Evolutionary conservation across 306 rosid genomes (phyloP).

Genomic region (Adenanthera pavonina): DNA sequence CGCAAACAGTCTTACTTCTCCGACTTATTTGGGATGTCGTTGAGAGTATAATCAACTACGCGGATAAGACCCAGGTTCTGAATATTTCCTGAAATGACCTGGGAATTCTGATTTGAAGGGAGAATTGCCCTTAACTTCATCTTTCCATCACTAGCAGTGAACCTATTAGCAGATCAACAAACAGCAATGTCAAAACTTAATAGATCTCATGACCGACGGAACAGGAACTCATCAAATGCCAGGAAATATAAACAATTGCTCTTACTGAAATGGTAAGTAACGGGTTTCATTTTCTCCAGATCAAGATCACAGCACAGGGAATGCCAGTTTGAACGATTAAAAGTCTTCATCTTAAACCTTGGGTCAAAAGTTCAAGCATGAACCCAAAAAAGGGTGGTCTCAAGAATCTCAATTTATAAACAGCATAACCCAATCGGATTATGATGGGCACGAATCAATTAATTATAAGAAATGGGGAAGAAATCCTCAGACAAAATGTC

Average conservation of each 20-base stretch:
- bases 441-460: not conserved
- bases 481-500: not conserved
- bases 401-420: not conserved
- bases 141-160: conserved; percentile 79
- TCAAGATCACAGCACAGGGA: not conserved
- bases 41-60: conserved; percentile 69
- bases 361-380: not conserved
- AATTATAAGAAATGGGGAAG: not conserved
- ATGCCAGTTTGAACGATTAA: not conserved
- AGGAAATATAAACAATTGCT: too few species aligned
- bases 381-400: not conserved
- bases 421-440: not conserved
- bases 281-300: not conserved
- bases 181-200: not conserved
- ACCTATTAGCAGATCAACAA: conserved; percentile 50
- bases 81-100: conserved; percentile 69
- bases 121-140: conserved; percentile 70
- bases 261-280: not conserved
- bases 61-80: conserved; percentile 91
- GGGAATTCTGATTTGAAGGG: conserved; percentile 50
- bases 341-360: not conserved
- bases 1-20: conserved; percentile 66
- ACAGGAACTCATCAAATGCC: not conserved
- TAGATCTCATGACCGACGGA: conserved; percentile 7
- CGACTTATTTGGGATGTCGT: conserved; percentile 68